Conservation (phyloP, 495 filamentous ascomycete species). For the Penicillium angulare region DNA sequence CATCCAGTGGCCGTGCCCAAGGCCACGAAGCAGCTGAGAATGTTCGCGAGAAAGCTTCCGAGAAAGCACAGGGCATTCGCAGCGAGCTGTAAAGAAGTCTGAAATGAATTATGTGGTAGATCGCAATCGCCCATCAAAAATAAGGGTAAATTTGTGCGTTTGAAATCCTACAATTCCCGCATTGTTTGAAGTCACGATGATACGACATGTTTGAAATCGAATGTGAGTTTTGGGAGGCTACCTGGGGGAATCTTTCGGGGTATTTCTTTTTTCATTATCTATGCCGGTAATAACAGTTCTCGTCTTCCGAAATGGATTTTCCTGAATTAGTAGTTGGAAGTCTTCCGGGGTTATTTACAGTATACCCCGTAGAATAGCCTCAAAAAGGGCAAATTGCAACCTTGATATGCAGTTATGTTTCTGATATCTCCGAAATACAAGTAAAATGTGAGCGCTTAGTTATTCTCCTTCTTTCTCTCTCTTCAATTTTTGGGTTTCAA, state of each 20-base stretch:
- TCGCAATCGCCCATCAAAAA: no score
- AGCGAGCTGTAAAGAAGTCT: constrained; percentile 29
- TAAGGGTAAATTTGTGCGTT: background rate
- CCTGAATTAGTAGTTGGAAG: no score
- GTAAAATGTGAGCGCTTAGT: no score
- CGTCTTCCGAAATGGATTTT: no score
- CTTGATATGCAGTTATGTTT: no score
- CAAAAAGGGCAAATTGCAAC: no score
- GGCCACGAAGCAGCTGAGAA: constrained; percentile 52
- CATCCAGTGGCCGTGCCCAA: constrained; percentile 61
- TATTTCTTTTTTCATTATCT: background rate
- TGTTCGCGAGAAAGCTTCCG: constrained; percentile 32
- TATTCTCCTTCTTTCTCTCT: no score
- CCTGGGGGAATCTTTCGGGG: background rate
- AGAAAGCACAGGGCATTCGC: constrained; percentile 28
- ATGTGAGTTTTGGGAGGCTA: background rate
- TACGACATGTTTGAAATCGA: background rate
- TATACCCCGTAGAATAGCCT: no score
- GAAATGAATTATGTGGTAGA: background rate
- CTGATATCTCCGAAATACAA: no score
- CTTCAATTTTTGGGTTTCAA: no score
- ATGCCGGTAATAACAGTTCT: background rate
- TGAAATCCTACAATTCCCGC: constrained; percentile 3
- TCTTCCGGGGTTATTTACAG: no score
- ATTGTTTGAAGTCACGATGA: constrained; percentile 13